Percentiles rank a stretch among this genome's conserved stretches.
phyloP scores from a whole-genome alignment of 331 rosid species.

The Acacia pycnantha region DNA sequence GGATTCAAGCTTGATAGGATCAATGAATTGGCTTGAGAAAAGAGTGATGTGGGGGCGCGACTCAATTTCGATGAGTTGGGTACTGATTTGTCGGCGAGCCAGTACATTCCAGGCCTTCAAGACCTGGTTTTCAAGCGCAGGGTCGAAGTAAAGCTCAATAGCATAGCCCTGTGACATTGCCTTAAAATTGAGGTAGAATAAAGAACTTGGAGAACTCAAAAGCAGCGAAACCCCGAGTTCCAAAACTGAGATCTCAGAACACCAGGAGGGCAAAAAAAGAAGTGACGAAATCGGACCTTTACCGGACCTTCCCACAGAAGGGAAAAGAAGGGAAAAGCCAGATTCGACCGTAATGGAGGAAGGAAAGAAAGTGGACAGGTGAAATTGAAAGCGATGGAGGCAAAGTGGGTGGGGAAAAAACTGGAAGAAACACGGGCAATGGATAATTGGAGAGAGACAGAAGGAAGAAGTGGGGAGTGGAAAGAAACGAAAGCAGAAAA shows the following conservation, averaged over 20 bases:
- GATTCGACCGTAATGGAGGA: conserved; percentile 1
- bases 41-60: conserved; percentile 98
- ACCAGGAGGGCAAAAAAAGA: background rate
- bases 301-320: conserved; percentile 1
- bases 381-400: conserved; percentile 19
- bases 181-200: conserved; percentile 14
- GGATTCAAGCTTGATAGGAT: conserved; percentile 60
- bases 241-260: conserved; percentile 37
- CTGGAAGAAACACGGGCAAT: background rate
- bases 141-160: conserved; percentile 81
- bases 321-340: conserved; percentile 21
- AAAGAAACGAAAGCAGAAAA: background rate
- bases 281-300: background rate
- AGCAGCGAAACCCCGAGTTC: conserved; percentile 29
- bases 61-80: conserved; percentile 79
- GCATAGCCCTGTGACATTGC: conserved; percentile 74
- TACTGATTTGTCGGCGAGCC: conserved; percentile 88
- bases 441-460: conserved; percentile 7
- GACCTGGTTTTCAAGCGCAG: conserved; percentile 80
- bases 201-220: background rate
- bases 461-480: background rate
- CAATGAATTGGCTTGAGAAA: conserved; percentile 60
- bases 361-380: conserved; percentile 17
- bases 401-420: background rate
- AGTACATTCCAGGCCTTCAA: conserved; percentile 94